Evolutionary conservation across 441 rosid genomes (phyloP).

Genomic region (Capsella rubella): DNA sequence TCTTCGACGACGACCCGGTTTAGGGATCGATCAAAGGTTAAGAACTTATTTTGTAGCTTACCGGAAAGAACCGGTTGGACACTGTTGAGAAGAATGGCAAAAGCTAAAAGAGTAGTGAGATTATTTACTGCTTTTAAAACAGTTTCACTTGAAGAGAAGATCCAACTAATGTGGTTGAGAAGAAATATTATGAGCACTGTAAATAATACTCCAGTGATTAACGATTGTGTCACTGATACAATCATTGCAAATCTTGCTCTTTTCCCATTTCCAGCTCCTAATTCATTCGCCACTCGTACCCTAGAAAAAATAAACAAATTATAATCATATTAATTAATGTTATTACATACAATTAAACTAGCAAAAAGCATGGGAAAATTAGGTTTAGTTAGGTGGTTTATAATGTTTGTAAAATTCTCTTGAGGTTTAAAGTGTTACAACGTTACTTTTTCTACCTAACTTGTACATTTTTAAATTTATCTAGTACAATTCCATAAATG

Average conservation of each 20-base stretch:
- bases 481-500: no score
- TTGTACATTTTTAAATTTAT: no score
- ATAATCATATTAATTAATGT: neutral
- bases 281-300: constrained; percentile 78
- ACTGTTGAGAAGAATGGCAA: constrained; percentile 75
- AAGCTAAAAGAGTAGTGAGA: constrained; percentile 58
- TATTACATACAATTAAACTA: no score
- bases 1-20: neutral
- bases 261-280: constrained; percentile 72
- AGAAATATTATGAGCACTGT: constrained; percentile 52
- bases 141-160: constrained; percentile 59
- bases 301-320: neutral
- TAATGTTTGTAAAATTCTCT: no score
- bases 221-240: constrained; percentile 61
- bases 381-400: no score
- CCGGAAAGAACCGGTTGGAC: constrained; percentile 84
- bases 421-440: no score
- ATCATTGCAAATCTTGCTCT: constrained; percentile 67
- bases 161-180: constrained; percentile 53
- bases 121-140: constrained; percentile 58
- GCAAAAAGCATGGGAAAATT: no score
- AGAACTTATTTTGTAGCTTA: neutral
- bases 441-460: no score
- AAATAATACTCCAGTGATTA: constrained; percentile 58
- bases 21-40: neutral